Base-by-base conservation (phyloP, 331 rosid species). In the Stylosanthes scabra region DNA sequence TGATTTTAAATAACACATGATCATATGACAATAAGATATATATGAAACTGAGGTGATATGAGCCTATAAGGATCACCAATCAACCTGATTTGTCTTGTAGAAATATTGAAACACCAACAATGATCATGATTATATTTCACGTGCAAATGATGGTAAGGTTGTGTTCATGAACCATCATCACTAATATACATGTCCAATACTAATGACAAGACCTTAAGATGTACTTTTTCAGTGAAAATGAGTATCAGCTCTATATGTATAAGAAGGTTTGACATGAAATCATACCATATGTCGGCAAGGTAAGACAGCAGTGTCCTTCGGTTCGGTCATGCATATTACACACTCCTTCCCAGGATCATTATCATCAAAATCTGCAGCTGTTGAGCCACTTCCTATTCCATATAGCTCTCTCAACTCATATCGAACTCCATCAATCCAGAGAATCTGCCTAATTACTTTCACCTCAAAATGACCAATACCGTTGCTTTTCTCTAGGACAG, bases 231-330 rank as follows among this genome's bases (percentile, higher is more conserved):
- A 70, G 40, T 25, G 37, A 59, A 60, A 68, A 13, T 56, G 14
- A 51, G 47, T 60, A 51, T 60, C 16, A 66, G 51, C 47, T 11
- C 50, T n/a, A 55, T 66, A 77, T 58, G 31, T 58, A 56, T 6
- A 71, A 70, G 55, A 20, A 80, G 54, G 60, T 73, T 71, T 59
- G 61, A 61, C 31, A 74, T 34, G 70, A 64, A 80, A 74, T 42
- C 82, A 72, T 84, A 95, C 99, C 99, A 90, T 85, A 81, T 95
- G 99, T 46, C 99, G 88, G 75, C 99, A 92, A 62, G 99, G 97
- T 71, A 95, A 77, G 37, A 95, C 91, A 37, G 95, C 91, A 12
- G 97, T 92, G 72, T 90, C 96, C 79, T 90, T 95, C 27, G 96
- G 89, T 83, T 95, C 92, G 2, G 96, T 88, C 97, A 95, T 90